A percentile compares a stretch with the other conserved stretches of the same genome.
phyloP scores from a whole-genome alignment of 495 filamentous ascomycete genomes.

The Pseudoneurospora amorphoporcata region DNA sequence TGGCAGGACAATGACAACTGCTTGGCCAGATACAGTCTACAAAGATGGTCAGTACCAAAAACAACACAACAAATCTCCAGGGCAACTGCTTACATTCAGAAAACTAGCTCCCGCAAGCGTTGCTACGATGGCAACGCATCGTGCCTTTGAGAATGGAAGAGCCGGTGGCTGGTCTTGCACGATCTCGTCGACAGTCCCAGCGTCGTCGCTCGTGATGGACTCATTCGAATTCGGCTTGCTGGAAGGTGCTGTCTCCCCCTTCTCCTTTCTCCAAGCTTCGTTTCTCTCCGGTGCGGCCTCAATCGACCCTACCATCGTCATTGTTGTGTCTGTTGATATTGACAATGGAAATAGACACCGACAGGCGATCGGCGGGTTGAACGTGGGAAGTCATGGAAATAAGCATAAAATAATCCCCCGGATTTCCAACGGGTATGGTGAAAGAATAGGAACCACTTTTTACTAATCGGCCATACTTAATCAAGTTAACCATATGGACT shows the following conservation, averaged over 20 bases:
- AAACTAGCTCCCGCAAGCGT: constrained; percentile 45
- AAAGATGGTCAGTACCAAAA: background rate
- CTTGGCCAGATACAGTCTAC: constrained; percentile 49
- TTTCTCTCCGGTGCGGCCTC: background rate
- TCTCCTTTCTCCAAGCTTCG: background rate
- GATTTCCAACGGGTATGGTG: background rate
- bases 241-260: background rate
- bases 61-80: background rate
- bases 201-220: background rate
- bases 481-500: background rate
- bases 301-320: background rate
- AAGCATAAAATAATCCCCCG: background rate
- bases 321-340: background rate
- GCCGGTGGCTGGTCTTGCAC: constrained; percentile 6
- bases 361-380: background rate
- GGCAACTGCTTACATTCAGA: constrained; percentile 33
- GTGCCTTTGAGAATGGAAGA: constrained; percentile 34
- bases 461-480: background rate
- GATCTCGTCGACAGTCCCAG: background rate
- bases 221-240: background rate
- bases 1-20: constrained; percentile 52
- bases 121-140: constrained; percentile 37
- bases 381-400: background rate
- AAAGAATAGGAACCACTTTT: background rate
- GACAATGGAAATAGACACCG: background rate